Evolutionary conservation across 2,329 filamentous ascomycete genomes (phyloP), one percentile per base, ranked within the genome.

Genomic region (Fusarium sp.): DNA sequence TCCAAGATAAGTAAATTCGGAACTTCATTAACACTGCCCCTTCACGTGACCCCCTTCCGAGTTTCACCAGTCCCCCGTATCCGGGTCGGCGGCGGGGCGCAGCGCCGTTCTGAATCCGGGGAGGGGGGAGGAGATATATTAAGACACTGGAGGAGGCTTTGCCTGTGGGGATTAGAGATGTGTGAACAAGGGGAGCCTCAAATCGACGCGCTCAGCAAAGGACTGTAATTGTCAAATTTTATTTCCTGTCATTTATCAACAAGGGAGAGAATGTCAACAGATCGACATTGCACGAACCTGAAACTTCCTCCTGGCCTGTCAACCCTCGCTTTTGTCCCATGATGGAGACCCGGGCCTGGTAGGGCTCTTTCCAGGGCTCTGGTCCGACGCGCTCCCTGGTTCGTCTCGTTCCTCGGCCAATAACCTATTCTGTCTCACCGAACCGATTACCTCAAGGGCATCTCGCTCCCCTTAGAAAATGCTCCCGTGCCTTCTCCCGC

Each of bases 91-190:
- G 29, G 56, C 42, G 56, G 56, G 54, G 54, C 34, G 16, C 34
- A 46, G 11, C 8, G 63, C 54, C 55, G 59, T 50, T 51, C 31
- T 62, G 34, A 61, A 57, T 54, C 64, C 7, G 56, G 56, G 56
- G 64, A 14, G 40, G 38, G 11, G n/a, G 25, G 38, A 18, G 49
- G 29, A 31, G 29, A 31, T 36, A 44, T 8, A 23, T 51, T 64
- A 42, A 53, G 42, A 46, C 38, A 42, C 20, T 64, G 58, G 38
- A 20, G 58, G 38, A 20, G 14, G 36, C 57, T 49, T 49, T 49
- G 29, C 3, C 16, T 36, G 57, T 55, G 58, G 38, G 53, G 40
- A 53, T 33, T 40, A 2, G 5, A 40, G 36, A 40, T 40, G 36
- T 31, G 25, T n/a, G 16, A 44, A 40, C 11, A 29, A 46, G 44